Evolutionary conservation across 345 rosid species (phyloP).

Genomic region (Aquilaria malaccensis): DNA sequence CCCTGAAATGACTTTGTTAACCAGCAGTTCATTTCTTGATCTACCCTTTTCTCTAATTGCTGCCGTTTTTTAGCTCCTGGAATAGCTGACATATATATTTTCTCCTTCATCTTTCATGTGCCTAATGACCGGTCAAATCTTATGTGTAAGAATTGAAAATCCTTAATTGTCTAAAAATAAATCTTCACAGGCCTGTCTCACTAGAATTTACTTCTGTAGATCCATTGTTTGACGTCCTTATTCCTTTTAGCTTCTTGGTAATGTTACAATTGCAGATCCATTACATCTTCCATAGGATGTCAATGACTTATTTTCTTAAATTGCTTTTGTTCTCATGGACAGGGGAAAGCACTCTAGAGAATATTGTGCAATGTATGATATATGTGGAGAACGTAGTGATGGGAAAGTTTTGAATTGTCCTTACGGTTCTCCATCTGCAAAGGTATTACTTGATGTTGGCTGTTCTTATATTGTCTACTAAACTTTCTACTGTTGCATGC

Average conservation of each 20-base stretch:
- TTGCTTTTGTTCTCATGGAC: conserved; percentile 15
- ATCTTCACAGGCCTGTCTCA: neutral
- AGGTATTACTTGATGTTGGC: conserved; percentile 33
- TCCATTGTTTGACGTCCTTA: neutral
- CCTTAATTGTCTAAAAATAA: neutral
- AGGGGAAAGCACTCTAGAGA: conserved; percentile 64
- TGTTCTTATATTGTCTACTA: conserved; percentile 5
- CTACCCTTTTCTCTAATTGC: too few relatives aligned
- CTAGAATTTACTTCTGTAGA: neutral
- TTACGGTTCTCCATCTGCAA: conserved; percentile 54
- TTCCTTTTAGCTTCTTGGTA: neutral
- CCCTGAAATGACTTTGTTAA: neutral
- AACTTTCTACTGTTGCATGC: neutral
- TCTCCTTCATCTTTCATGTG: too few relatives aligned
- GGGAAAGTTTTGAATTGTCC: conserved; percentile 92
- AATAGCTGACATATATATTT: too few relatives aligned
- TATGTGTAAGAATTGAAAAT: too few relatives aligned
- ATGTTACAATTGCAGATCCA: neutral
- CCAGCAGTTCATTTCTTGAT: neutral
- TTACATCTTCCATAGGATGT: conserved; percentile 1
- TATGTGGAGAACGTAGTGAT: conserved; percentile 83
- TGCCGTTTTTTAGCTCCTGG: too few relatives aligned
- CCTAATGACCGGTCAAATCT: too few relatives aligned
- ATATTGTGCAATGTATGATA: conserved; percentile 91
- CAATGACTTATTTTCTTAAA: conserved; percentile 2